Percentiles rank a stretch among this genome's conserved stretches.
Conservation (phyloP, 2,329 filamentous ascomycete species). For the Escovopsis sp. region DNA sequence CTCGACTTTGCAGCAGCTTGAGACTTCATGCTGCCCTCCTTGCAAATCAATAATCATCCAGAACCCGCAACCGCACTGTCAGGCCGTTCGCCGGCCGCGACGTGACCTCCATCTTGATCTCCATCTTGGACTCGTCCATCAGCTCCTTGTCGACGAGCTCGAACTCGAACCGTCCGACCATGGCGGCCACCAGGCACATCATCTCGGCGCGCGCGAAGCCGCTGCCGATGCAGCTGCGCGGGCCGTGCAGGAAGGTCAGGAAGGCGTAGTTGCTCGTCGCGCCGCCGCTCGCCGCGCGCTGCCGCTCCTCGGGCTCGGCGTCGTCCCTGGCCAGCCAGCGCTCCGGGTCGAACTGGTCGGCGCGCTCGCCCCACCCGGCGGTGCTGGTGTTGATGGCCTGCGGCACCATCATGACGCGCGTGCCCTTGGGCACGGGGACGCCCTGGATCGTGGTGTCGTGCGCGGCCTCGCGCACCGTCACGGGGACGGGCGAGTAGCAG, state of each 20-base stretch:
- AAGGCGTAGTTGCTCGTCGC: conserved; percentile 63
- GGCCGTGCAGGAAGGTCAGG: conserved; percentile 75
- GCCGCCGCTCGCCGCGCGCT: conserved; percentile 47
- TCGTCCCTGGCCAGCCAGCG: conserved; percentile 47
- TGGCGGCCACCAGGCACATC: conserved; percentile 63
- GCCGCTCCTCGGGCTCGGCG: conserved; percentile 18
- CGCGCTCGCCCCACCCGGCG: conserved; percentile 63
- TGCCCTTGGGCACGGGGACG: conserved; percentile 54
- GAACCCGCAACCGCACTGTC: conserved; percentile 47
- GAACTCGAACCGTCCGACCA: conserved; percentile 63
- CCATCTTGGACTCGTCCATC: conserved; percentile 50
- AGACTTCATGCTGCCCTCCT: no score
- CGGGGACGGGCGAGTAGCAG: conserved; percentile 54
- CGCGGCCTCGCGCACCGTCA: conserved; percentile 52
- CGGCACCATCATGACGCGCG: conserved; percentile 48
- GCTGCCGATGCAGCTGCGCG: conserved; percentile 72
- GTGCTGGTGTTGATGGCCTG: conserved; percentile 56
- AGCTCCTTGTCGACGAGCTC: conserved; percentile 41
- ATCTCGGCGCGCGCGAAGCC: conserved; percentile 74
- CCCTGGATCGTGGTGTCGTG: conserved; percentile 51
- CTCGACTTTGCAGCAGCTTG: no score
- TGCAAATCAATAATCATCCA: conserved; percentile 42
- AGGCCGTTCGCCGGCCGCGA: conserved; percentile 59
- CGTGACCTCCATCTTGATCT: conserved; percentile 58
- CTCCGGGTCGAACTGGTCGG: conserved; percentile 62